Base-by-base conservation (phyloP, 805 yeast genomes). In the Tetrapisispora fleetii region DNA sequence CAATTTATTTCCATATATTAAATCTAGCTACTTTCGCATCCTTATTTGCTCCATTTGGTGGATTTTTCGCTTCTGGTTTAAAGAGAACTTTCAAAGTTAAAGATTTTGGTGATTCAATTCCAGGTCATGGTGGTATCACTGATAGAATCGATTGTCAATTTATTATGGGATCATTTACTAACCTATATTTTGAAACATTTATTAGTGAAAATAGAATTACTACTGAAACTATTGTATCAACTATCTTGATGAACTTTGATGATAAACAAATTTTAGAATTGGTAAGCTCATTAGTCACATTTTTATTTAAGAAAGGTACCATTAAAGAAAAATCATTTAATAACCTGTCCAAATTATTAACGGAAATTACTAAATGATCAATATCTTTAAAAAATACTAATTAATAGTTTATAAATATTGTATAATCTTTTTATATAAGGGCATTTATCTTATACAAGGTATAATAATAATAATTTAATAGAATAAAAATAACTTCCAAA, bases 61-160 rank as follows among this genome's bases (percentile, higher is more conserved):
- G 99, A 1, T 93, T 93, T 67, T 93, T 93, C 60, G 98, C 98
- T 7, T 83, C 95, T 47, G 99, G 98, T n/a, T 75, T 93, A 58
- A 93, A 93, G 72, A 81, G 99, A 68, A 88, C 98, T 14, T 90
- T 93, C 70, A 86, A 91, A 61, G 89, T 90, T 48, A 93, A 93
- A 69, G 99, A 93, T 68, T 93, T 93, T 62, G 99, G 98, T 56
- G 95, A 91, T 62, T 91, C 98, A 10, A 93, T 93, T 57, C 99
- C 99, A 16, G 99, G 99, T 32, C 99, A 93, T 64, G 99, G 99
- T 54, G 99, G 99, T 57, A 83, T 93, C 56, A 90, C 97, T 24
- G 99, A 93, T 65, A 79, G 99, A 70, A 83, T 93, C 73, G 99
- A 93, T 69, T 93, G 99, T 69, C 98, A 93, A 70, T 93, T 91